Evolutionary conservation across 495 filamentous ascomycete genomes (phyloP), one percentile per base, ranked within the genome.

Genomic region (Daldinia loculata): DNA sequence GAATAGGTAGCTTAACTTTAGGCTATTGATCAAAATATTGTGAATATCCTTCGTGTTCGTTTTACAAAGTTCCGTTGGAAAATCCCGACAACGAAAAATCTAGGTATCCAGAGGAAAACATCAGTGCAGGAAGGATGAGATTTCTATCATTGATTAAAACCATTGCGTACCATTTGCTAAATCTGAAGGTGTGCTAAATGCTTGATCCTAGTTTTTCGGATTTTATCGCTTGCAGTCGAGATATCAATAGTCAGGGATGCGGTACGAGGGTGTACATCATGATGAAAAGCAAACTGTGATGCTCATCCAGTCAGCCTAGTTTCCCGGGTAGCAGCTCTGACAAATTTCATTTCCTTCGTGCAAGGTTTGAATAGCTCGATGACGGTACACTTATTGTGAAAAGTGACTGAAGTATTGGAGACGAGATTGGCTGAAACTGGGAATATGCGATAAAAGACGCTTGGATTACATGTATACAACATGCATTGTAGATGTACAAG

Each of bases 231-330:
- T 63, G n/a, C 45, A 34, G 22, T 63, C 24, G 12, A 63, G 19
- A 56, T 19, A 61, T 7, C 41, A 50, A 51, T n/a, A 61, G n/a
- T 32, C 29, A 56, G 14, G 34, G 48, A 27, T 65, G 30, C 27
- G 48, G 5, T 48, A 36, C n/a, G 15, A 61, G 9, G 27, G 5
- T 30, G 15, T 29, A n/a, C 17, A 11, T 24, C 11, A 48, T n/a
- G 6, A 19, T 43, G 12, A 48, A 48, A 48, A 48, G 43, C 19
- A 48, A 48, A 19, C 11, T 48, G 9, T 12, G 3, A 12, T 14
- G 2, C 19, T 48, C 19, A 1, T 24, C 43, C 9, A 48, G 43
- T 24, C 43, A 24, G 9, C 19, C 4, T 24, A 12, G 11, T 48
- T 48, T 48, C 17, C 19, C 17, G 17, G 19, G 19, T 48, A 48